Percentiles rank a stretch among this genome's conserved stretches.
phyloP scores from a whole-genome alignment of 768 basidiomycete genomes.

The Suillus discolor region DNA sequence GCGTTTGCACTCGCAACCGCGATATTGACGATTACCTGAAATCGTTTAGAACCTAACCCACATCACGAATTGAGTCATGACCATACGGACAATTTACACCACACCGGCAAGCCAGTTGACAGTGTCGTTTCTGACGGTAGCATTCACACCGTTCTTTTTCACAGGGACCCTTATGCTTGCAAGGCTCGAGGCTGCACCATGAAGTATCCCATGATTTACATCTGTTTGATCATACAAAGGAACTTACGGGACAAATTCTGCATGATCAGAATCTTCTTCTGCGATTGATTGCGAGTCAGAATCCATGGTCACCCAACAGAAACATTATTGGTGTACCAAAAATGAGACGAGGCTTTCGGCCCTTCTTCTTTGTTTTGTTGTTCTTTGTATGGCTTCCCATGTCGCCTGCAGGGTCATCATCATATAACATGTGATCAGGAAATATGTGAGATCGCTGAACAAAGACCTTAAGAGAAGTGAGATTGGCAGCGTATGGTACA shows the following conservation, averaged over 20 bases:
- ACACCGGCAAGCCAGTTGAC: constrained; percentile 53
- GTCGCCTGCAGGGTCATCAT: constrained; percentile 7
- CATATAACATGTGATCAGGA: constrained; percentile 23
- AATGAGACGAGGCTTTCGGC: neutral
- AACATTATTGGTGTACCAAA: constrained; percentile 20
- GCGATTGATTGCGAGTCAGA: neutral
- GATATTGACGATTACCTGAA: constrained; percentile 43
- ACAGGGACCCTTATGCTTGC: constrained; percentile 53
- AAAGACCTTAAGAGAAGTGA: constrained; percentile 18
- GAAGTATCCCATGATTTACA: neutral
- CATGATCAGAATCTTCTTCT: constrained; percentile 14
- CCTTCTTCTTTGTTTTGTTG: constrained; percentile 11
- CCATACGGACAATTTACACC: constrained; percentile 38
- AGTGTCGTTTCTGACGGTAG: constrained; percentile 39
- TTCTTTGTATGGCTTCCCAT: neutral
- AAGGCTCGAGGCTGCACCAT: constrained; percentile 36
- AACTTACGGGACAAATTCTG: constrained; percentile 16
- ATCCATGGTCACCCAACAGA: neutral
- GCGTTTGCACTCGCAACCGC: constrained; percentile 44
- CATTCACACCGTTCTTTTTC: constrained; percentile 43
- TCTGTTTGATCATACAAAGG: neutral
- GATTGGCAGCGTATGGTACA: neutral
- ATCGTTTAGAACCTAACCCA: constrained; percentile 17
- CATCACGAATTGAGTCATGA: constrained; percentile 12
- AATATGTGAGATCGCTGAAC: constrained; percentile 22